phyloP scores from a whole-genome alignment of 306 rosid species.

The Ochetophila trinervis region DNA sequence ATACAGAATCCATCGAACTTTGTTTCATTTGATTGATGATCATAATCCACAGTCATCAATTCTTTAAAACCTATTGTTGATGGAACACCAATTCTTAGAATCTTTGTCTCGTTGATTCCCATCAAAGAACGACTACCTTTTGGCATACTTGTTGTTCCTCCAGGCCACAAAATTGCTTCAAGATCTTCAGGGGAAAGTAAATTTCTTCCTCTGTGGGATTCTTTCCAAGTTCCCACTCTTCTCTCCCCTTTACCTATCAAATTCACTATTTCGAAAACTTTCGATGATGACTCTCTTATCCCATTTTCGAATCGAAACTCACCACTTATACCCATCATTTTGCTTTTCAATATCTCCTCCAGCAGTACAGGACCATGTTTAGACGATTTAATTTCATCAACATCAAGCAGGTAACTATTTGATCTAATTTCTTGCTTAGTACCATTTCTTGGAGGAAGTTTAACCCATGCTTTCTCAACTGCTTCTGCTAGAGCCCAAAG shows the following conservation, averaged over 20 bases:
- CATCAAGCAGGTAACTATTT: not conserved
- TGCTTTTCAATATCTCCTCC: not conserved
- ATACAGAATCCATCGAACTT: not conserved
- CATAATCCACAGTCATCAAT: not conserved
- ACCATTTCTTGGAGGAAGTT: not conserved
- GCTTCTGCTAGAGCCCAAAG: conserved; percentile 15
- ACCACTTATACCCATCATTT: conserved; percentile 16
- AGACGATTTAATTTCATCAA: not conserved
- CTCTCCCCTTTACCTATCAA: not conserved
- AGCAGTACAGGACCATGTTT: not conserved
- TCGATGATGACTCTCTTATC: not conserved
- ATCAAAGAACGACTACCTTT: not conserved
- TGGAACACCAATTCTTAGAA: conserved; percentile 6
- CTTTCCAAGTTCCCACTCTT: not conserved
- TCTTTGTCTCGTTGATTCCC: not conserved
- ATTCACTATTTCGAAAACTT: conserved; percentile 1
- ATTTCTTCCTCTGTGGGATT: not conserved
- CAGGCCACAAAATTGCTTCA: conserved; percentile 16
- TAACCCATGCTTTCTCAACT: conserved; percentile 9
- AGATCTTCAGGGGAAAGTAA: not conserved
- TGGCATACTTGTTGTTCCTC: not conserved
- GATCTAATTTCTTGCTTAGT: not conserved
- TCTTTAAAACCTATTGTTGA: not conserved
- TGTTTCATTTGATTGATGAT: not conserved
- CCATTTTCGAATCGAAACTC: not conserved